Conservation (phyloP, 2,329 filamentous ascomycete genomes). For the Penicillium sp. region DNA sequence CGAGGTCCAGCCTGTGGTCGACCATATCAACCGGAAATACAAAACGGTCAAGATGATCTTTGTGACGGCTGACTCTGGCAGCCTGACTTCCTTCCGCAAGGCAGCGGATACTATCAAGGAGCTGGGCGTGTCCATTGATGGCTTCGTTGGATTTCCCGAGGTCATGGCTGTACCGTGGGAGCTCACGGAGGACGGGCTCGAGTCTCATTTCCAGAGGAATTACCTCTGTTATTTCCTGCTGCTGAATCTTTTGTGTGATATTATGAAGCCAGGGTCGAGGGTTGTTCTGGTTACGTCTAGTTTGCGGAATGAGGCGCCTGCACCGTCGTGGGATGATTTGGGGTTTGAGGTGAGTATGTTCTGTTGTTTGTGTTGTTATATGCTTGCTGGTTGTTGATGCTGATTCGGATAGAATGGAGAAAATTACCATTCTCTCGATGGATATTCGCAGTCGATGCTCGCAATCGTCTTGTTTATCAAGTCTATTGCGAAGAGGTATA, state of each 20-base stretch:
- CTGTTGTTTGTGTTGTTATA: too few species aligned
- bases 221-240: conserved; percentile 27
- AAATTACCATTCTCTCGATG: conserved; percentile 25
- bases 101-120: conserved; percentile 17
- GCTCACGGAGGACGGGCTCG: conserved; percentile 22
- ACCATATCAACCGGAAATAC: conserved; percentile 22
- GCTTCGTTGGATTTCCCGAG: conserved; percentile 20
- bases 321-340: conserved; percentile 21
- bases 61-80: conserved; percentile 15
- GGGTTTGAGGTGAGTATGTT: conserved; percentile 20
- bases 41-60: conserved; percentile 21
- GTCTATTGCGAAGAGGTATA: conserved; percentile 15
- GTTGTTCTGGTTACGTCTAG: conserved; percentile 24
- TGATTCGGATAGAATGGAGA: conserved; percentile 20
- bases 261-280: conserved; percentile 12
- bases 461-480: conserved; percentile 28
- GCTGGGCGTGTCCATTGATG: conserved; percentile 21
- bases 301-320: conserved; percentile 19
- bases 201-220: conserved; percentile 27
- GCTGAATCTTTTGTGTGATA: conserved; percentile 17
- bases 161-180: conserved; percentile 19
- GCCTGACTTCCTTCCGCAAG: conserved; percentile 15
- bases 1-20: conserved; percentile 26
- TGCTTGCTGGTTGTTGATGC: background rate
- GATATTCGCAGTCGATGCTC: conserved; percentile 27